Evolutionary conservation across 78 protist species (phyloP), one percentile per base, ranked within the genome.

Genomic region (Paulinella micropora): DNA sequence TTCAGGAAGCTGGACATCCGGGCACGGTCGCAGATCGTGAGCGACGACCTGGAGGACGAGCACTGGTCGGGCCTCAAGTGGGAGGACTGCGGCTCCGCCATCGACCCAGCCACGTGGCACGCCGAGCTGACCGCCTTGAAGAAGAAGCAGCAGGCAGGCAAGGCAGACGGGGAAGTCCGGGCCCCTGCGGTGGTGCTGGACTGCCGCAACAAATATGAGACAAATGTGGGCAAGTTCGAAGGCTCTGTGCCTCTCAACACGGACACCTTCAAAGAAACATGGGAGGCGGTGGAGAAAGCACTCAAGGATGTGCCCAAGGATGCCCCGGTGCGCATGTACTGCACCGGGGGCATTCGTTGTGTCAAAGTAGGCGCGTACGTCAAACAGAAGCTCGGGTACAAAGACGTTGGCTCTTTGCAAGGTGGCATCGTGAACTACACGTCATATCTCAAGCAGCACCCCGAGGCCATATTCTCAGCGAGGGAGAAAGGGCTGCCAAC

Each of bases 261-360:
- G 87, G 35, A 0, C 28, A n/a, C 0, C 37, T 83, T 83, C 67
- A 0, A 34, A 0, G 37, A 38, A 37, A 2, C 26, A 3, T 83
- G 87, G 87, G 40, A 37, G 1, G 41, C 0, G 69, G 69, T 83
- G 28, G 31, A 15, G 36, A 2, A 83, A 35, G 36, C 36, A 32
- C 87, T 83, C 31, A 2, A 3, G 32, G 87, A 1, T 29, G 35
- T 38, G 35, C 31, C 1, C 67, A 37, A 0, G 35, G 34, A 0
- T 6, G 1, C 3, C 37, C 87, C 40, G n/a, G 34, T 83, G 26
- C 2, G 28, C 36, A 83, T 64, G 37, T 83, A 29, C 67, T 84
- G 87, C 87, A 39, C 87, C 1, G 87, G 87, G 79, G 87, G 87
- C 38, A 84, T 84, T 73, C 87, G 87, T 0, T 84, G 87, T 73